Base-by-base conservation (phyloP, 2,329 filamentous ascomycete species). In the Cryphonectria parasitica region DNA sequence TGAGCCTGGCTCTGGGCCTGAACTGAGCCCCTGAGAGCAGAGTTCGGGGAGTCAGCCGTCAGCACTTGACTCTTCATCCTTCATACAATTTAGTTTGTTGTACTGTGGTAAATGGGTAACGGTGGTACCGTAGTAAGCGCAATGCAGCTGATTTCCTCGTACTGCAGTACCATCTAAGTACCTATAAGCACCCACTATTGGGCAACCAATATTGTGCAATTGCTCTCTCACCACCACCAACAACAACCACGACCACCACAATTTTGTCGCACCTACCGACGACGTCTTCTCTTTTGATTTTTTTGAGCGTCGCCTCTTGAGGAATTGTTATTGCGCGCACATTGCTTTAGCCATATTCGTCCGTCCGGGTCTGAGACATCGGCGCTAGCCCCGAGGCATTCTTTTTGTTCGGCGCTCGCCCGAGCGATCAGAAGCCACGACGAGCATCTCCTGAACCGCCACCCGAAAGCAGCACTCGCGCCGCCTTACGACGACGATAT, bases 361-460 rank as follows among this genome's bases (percentile, higher is more conserved):
- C 39, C 22, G 34, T 45, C n/a, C 31, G 11, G 11, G 63, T 15
- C 43, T 52, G n/a, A 52, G 63, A 64, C 41, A 49, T 64, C 49
- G 63, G 58, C 58, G 34, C 58, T 58, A 58, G 54, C 54, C 54
- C 22, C 54, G 54, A 58, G 58, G 19, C 34, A 31, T 61, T 17
- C 56, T 60, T 34, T 36, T 34, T 22, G 56, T 60, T 56, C 52
- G 34, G 19, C 58, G 58, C 58, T 34, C n/a, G 34, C 34, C 60
- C 17, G 28, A 19, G 54, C 25, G 28, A 58, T 58, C 54, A 58
- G 54, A 56, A 58, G 54, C 54, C 54, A 19, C 25, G 31, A 19
- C 7, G 54, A 58, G 54, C 54, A 17, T 34, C 54, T 58, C 54
- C 54, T 58, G 25, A 31, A 15, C 54, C 25, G 15, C 28, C 54